Percentiles rank a stretch among this genome's conserved stretches.
Evolutionary conservation across 116 monocot species (phyloP).

Genomic region (Iris pallida): DNA sequence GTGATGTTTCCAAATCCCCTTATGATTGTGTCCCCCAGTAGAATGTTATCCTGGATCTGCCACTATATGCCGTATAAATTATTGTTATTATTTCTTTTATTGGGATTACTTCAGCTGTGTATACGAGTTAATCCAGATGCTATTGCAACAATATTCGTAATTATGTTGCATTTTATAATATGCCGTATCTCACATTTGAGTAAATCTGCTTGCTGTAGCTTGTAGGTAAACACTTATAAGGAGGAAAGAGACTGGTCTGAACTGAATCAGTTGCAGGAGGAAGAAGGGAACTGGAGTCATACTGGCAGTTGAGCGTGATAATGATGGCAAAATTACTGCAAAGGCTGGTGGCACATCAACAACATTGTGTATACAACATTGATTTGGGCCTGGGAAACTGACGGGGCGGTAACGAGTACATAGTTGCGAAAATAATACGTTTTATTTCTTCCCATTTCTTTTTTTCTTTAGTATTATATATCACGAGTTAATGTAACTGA

Average conservation of each 20-base stretch:
- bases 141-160: too few relatives aligned
- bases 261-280: not conserved
- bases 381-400: not conserved
- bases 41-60: too few relatives aligned
- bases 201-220: too few relatives aligned
- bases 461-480: constrained; percentile 4
- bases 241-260: not conserved
- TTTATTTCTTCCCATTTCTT: not conserved
- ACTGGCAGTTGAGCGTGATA: not conserved
- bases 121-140: too few relatives aligned
- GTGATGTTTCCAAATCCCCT: too few relatives aligned
- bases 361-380: not conserved
- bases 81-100: too few relatives aligned
- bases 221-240: not conserved
- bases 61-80: too few relatives aligned
- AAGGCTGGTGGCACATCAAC: not conserved
- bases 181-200: too few relatives aligned
- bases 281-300: not conserved
- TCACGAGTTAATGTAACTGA: constrained; percentile 3
- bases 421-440: constrained; percentile 15
- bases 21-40: too few relatives aligned
- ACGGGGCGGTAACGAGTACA: constrained; percentile 8
- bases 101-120: too few relatives aligned
- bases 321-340: not conserved
- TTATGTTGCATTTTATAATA: too few relatives aligned